Evolutionary conservation across 2,329 filamentous ascomycete species (phyloP), one percentile per base, ranked within the genome.

Genomic region (Talaromyces amestolkiae): DNA sequence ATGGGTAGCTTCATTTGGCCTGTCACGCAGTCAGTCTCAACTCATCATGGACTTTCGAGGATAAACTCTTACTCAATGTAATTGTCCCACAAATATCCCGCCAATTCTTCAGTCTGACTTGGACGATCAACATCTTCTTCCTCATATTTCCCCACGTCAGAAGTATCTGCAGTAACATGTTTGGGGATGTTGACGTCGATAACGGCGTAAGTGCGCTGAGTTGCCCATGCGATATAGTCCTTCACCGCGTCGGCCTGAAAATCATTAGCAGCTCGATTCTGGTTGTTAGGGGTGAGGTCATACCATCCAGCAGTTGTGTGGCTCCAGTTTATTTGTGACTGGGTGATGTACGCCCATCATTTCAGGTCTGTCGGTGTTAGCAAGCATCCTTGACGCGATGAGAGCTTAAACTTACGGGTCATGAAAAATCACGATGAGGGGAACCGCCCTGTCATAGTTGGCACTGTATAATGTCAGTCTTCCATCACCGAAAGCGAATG

Each of bases 71-170:
- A 87, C 81, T 97, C 91, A 22, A 99, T 87, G 73, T 97, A 97
- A 74, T 99, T 99, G 71, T 97, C 93, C 95, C 95, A 99, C 15
- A 99, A 82, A 73, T 97, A 98, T 67, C 86, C 88, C 4, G 94
- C 87, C 11, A 97, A 81, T 67, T 94, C 89, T 68, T 90, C 87
- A 0, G 84, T 85, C 63, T 83, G 82, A 27, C 75, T 75, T 67
- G 86, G 88, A 76, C 86, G 86, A 63, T 74, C 78, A 70, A 69
- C 79, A 66, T 79, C 73, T 9, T 79, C 76, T 8, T 83, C 81
- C 68, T 89, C 76, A 51, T 84, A 78, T 67, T 69, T 71, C 22
- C 69, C 70, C 5, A 58, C 10, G 22, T 19, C 56, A 27, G 63
- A 19, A 39, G 15, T 60, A 31, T 67, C 82, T 22, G 85, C 83